A percentile compares a stretch with the other conserved stretches of the same genome.
Evolutionary conservation across 2,329 filamentous ascomycete genomes (phyloP).

Genomic region (Geosmithia putterillii): DNA sequence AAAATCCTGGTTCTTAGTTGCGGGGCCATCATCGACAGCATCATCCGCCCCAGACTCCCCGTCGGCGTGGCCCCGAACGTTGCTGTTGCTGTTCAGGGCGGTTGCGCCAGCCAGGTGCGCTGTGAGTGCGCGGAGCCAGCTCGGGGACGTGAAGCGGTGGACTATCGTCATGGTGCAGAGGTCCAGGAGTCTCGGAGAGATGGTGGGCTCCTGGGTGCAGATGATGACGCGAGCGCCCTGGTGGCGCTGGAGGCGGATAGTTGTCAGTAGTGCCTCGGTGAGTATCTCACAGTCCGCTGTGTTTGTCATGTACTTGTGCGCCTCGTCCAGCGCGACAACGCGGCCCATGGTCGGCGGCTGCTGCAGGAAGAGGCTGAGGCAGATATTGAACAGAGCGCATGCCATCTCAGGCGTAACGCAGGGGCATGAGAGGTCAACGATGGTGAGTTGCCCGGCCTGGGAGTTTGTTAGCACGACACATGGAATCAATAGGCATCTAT

Average conservation of each 20-base stretch:
- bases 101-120: constrained; percentile 29
- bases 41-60: no score
- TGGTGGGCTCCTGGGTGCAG: constrained; percentile 65
- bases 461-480: background rate
- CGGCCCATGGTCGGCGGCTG: constrained; percentile 32
- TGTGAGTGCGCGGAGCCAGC: constrained; percentile 39
- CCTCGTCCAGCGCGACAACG: constrained; percentile 62
- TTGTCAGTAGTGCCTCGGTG: constrained; percentile 47
- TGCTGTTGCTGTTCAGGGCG: no score
- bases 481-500: no score
- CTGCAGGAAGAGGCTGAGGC: constrained; percentile 52
- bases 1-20: no score
- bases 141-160: constrained; percentile 57
- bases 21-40: no score
- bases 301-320: constrained; percentile 60
- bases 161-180: constrained; percentile 59
- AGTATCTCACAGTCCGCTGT: constrained; percentile 41
- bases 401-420: constrained; percentile 55
- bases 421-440: constrained; percentile 59
- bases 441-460: constrained; percentile 20
- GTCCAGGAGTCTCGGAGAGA: constrained; percentile 56
- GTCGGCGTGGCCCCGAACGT: no score
- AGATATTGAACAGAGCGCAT: constrained; percentile 62
- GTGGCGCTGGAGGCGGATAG: constrained; percentile 62
- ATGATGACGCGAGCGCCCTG: constrained; percentile 54